Base-by-base conservation (phyloP, 192 early-diverging fungal species). In the Umbelopsis sp. region DNA sequence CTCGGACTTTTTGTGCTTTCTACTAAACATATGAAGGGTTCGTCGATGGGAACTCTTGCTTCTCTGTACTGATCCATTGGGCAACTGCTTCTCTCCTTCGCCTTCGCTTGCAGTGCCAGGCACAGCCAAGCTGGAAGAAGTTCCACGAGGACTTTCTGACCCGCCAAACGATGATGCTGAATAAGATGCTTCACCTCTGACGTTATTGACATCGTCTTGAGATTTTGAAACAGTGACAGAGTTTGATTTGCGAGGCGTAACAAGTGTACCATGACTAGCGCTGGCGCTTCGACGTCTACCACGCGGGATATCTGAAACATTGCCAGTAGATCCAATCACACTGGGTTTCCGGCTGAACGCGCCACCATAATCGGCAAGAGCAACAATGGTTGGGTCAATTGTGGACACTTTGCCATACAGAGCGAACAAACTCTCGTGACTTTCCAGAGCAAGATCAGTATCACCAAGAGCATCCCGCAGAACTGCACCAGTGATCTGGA, bases 401-500 rank as follows among this genome's bases (percentile, higher is more conserved):
- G 82, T 71, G 64, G 77, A 83, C 0, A 87, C 73, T 45, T 78
- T 84, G 1, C 85, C 86, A 71, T 89, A 93, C 4, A 90, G 78
- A 8, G 80, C 72, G 80, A 93, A 93, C 64, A 93, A 64, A 1
- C 64, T 78, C 66, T 86, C 81, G 41, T 89, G 87, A 11, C 74
- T 78, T 49, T 87, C 77, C 15, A 93, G 65, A 0, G 81, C 74
- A 0, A 80, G 72, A 23, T 86, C 86, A 2, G 83, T 78, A 21
- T 91, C 89, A 49, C 82, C 67, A 15, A 82, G 67, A 9, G 75
- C 78, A 47, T 85, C 79, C 48, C 86, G 81, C 18, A 93, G 68
- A 12, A 78, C 71, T 45, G 79, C 82, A 25, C 84, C 87, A 10
- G 92, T 91, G 47, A 89, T 82, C n/a, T 87, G 80, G 18, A 91